Evolutionary conservation across 495 filamentous ascomycete genomes (phyloP), one percentile per base, ranked within the genome.

Genomic region (Saxispiralis lemnorum): DNA sequence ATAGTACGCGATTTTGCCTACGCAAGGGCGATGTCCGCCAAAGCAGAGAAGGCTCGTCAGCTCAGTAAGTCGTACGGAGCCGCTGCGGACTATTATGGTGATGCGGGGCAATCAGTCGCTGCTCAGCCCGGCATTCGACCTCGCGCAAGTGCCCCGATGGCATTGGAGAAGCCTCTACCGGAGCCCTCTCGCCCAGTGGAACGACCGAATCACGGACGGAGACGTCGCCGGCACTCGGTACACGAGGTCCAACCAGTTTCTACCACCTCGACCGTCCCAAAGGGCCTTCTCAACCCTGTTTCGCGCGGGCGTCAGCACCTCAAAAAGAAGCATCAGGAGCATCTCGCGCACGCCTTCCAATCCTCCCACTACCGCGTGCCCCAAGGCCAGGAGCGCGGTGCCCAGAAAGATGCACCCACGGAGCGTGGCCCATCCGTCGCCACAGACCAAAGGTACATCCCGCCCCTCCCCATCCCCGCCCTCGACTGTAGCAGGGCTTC

Each of bases 41-140:
- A 35, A 21, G 48, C 41, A 17, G 31, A 24, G 14, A 16, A 20
- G 7, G 38, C 46, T 6, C 7, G 31, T 15, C 31, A 28, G 18
- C 21, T 47, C 35, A 30, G 44, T 14, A 38, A 33, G 21, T 31
- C 32, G 5, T 33, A 19, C 30, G 49, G 49, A 17, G 44, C 41
- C 12, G 76, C 76, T 2, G 70, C 75, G 20, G 74, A 77, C 38
- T 81, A 76, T 54, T 79, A 79, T 48, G 68, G 68, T 19, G 76
- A 79, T 56, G 67, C 71, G 49, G 76, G 75, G 0, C 60, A 78
- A 51, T 77, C 73, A 16, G 73, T 79, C n/a, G 53, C 58, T 14
- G 46, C 65, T 0, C 76, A 79, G 53, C 76, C 76, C 1, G 74
- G 76, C 31, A 59, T 75, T 6, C 64, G 76, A 21, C 43, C 18